Evolutionary conservation across 2,329 filamentous ascomycete species (phyloP), one percentile per base, ranked within the genome.

Genomic region (Aspergillus luchuensis): DNA sequence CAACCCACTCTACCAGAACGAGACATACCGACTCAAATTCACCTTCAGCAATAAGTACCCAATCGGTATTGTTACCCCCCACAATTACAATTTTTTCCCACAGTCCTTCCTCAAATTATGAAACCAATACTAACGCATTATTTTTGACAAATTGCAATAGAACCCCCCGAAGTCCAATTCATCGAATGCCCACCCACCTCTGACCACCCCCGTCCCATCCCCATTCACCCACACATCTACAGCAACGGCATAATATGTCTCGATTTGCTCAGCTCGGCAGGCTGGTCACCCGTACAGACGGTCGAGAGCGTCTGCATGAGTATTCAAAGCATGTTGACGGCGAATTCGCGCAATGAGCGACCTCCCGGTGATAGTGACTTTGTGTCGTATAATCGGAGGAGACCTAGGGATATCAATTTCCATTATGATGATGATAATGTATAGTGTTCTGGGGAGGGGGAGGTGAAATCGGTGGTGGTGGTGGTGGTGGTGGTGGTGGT

Each of bases 171-270:
- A 82, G 95, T 98, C 66, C 90, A 91, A 59, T 99, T 99, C 73
- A 83, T 91, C 58, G 82, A 87, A 69, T 80, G 85, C 56, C 76
- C 86, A 36, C 54, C 59, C 23, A 64, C 72, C 8, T 69, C 75
- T 33, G 69, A 72, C 6, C 74, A 78, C 0, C 75, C 77, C 43
- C 83, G 85, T 45, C 80, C 82, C 2, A 93, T 99, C 70, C 95
- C 95, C 1, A 93, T 97, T 76, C 95, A 99, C 72, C 95, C 95
- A 3, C 95, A 99, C 80, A 91, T 99, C 77, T 99, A 99, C 81
- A 95, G 91, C 69, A 99, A 99, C 77, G 95, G 95, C 69, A 97
- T 98, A 76, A 99, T 99, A 74, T 99, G 95, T 72, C 89, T 99
- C 52, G 95, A 99, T 70, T 85, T 99, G 1, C 87, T 99, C 8